Percentiles rank a stretch among this genome's conserved stretches.
phyloP scores from a whole-genome alignment of 805 yeast genomes.

The Saccharomyces eubayanus region DNA sequence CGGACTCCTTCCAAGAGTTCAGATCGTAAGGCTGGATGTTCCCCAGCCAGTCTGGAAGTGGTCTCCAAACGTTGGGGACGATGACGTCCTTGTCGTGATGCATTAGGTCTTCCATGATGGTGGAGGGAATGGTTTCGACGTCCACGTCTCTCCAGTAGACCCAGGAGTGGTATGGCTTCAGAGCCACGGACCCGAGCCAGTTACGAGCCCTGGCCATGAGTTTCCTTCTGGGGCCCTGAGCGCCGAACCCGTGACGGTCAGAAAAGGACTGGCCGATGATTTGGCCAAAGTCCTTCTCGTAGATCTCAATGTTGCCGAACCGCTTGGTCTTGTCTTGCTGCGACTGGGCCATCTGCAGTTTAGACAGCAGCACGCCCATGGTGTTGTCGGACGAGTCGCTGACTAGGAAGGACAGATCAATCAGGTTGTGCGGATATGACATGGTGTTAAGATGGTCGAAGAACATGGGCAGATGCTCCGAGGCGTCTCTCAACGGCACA shows the following conservation, averaged over 20 bases:
- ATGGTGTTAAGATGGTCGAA: conserved; percentile 71
- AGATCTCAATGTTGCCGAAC: conserved; percentile 81
- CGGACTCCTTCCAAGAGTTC: conserved; percentile 80
- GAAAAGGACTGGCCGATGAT: conserved; percentile 85
- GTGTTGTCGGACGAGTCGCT: conserved; percentile 89
- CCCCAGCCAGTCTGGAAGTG: conserved; percentile 78
- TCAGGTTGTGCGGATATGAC: conserved; percentile 79
- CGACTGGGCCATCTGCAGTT: conserved; percentile 55
- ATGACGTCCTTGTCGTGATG: conserved; percentile 83
- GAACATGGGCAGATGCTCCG: conserved; percentile 81
- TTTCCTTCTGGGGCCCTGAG: conserved; percentile 91
- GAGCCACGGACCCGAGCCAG: conserved; percentile 81
- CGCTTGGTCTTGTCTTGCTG: conserved; percentile 52
- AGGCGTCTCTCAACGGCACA: conserved; percentile 90
- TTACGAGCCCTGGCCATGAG: conserved; percentile 94
- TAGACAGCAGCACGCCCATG: conserved; percentile 52
- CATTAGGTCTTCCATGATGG: conserved; percentile 87
- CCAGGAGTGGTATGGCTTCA: conserved; percentile 89
- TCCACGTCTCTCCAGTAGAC: conserved; percentile 98
- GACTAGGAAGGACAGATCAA: conserved; percentile 78
- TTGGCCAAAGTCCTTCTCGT: conserved; percentile 89
- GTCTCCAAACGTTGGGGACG: conserved; percentile 92
- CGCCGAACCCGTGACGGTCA: conserved; percentile 91
- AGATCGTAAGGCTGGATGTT: conserved; percentile 79
- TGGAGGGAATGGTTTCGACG: conserved; percentile 81